phyloP scores from a whole-genome alignment of 352 stramenopile genomes.

The Phytopythium ostracodes region DNA sequence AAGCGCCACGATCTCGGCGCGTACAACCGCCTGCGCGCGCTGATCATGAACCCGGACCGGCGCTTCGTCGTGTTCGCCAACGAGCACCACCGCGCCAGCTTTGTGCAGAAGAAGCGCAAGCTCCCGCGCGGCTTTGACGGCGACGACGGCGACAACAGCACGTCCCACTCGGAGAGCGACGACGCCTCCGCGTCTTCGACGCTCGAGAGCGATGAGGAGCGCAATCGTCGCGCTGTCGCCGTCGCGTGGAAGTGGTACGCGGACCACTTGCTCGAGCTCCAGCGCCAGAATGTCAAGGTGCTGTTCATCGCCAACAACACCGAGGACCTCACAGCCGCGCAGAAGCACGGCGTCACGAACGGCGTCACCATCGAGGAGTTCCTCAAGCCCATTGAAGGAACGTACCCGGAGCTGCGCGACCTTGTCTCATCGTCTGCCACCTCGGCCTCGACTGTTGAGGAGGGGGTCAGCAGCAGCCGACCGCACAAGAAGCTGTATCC shows the following conservation, averaged over 20 bases:
- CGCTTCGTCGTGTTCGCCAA: conserved; percentile 93
- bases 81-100: conserved; percentile 86
- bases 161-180: conserved; percentile 33
- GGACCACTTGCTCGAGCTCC: conserved; percentile 45
- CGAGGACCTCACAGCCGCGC: conserved; percentile 42
- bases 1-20: conserved; percentile 85
- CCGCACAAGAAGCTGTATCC: conserved; percentile 63
- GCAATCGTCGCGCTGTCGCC: conserved; percentile 86
- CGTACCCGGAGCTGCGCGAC: conserved; percentile 56
- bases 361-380: conserved; percentile 60
- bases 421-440: conserved; percentile 36
- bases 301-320: conserved; percentile 66
- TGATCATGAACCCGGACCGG: conserved; percentile 80
- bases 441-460: conserved; percentile 8
- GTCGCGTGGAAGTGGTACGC: conserved; percentile 79
- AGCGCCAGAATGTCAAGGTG: conserved; percentile 42
- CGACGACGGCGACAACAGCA: conserved; percentile 18
- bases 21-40: conserved; percentile 84
- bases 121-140: conserved; percentile 19
- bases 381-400: conserved; percentile 39
- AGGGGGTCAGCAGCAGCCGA: conserved; percentile 40
- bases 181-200: background rate
- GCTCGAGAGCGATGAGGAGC: conserved; percentile 61
- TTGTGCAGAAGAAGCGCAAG: conserved; percentile 51
- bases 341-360: conserved; percentile 39